phyloP scores from a whole-genome alignment of 108 stramenopile species.

The Stephanodiscus triporus region DNA sequence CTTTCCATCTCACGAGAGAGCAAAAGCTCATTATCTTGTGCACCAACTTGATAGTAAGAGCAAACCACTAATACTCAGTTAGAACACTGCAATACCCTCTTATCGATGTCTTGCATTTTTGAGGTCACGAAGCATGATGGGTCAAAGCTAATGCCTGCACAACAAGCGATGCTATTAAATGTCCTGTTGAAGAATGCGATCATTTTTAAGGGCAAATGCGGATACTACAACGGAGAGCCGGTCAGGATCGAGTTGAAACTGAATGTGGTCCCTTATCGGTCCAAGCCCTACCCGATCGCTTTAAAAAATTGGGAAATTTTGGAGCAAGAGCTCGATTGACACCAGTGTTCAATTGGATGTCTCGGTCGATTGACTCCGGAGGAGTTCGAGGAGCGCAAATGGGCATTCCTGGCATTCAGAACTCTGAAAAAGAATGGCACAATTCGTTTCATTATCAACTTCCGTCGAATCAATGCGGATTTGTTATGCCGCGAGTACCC shows the following conservation, averaged over 20 bases:
- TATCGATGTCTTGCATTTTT: too few relatives aligned
- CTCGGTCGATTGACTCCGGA: conserved; percentile 3
- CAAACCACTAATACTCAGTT: too few relatives aligned
- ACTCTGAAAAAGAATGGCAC: too few relatives aligned
- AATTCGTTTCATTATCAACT: too few relatives aligned
- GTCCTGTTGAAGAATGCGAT: neutral
- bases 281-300: conserved; percentile 20
- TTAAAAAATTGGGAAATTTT: neutral
- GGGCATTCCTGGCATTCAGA: conserved; percentile 2
- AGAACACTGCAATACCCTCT: too few relatives aligned
- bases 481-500: too few relatives aligned
- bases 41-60: too few relatives aligned
- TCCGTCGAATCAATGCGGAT: too few relatives aligned
- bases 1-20: too few relatives aligned
- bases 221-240: conserved; percentile 3
- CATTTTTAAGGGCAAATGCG: conserved; percentile 2
- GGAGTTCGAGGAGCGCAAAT: too few relatives aligned
- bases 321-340: conserved; percentile 8
- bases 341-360: neutral
- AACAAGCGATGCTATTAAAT: neutral
- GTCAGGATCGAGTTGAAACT: conserved; percentile 6
- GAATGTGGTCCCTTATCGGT: neutral
- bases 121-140: neutral
- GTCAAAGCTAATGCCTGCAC: neutral
- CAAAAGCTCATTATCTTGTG: too few relatives aligned